These are phyloP conservation scores for Phytopythium sindhum DNA, from an alignment of 352 stramenopile species.

Conservation along the genomic window DNA sequence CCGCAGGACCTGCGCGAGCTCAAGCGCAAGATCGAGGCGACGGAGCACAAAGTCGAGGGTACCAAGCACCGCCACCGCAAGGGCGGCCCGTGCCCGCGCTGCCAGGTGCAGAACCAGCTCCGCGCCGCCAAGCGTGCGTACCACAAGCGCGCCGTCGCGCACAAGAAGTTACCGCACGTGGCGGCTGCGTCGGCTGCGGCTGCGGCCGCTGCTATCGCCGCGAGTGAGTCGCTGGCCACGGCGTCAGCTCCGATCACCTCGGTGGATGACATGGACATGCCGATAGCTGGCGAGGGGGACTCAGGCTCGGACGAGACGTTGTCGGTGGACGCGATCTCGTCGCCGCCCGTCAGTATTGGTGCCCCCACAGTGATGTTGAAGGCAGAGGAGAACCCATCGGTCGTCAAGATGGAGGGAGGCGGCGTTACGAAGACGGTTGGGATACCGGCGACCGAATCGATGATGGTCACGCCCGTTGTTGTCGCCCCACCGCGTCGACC, in stretches of 20 bases:
- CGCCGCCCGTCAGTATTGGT: not conserved
- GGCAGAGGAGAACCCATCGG: not conserved
- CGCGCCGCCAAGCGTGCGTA: conserved; percentile 76
- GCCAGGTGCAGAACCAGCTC: conserved; percentile 81
- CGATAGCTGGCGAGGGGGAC: not conserved
- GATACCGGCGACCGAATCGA: not conserved
- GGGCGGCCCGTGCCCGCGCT: conserved; percentile 72
- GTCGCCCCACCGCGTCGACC: conserved; percentile 10
- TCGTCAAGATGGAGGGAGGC: not conserved
- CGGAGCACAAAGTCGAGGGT: conserved; percentile 80
- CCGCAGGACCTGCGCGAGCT: conserved; percentile 78
- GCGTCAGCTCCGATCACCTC: not conserved
- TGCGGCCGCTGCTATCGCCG: conserved; percentile 1
- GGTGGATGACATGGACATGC: not conserved
- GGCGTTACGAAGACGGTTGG: not conserved
- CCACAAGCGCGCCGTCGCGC: conserved; percentile 73
- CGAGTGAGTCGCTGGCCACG: conserved; percentile 5
- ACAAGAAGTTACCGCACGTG: conserved; percentile 78
- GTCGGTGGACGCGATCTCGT: not conserved
- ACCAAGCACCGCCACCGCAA: conserved; percentile 87
- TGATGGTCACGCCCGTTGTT: not conserved
- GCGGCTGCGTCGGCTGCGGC: conserved; percentile 12
- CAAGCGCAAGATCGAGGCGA: conserved; percentile 84
- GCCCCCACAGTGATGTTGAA: not conserved
- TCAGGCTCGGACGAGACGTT: not conserved